These are phyloP conservation scores for Wickerhamomyces sp. DNA, from an alignment of 1,139 yeast genomes.

Conservation along the genomic window DNA sequence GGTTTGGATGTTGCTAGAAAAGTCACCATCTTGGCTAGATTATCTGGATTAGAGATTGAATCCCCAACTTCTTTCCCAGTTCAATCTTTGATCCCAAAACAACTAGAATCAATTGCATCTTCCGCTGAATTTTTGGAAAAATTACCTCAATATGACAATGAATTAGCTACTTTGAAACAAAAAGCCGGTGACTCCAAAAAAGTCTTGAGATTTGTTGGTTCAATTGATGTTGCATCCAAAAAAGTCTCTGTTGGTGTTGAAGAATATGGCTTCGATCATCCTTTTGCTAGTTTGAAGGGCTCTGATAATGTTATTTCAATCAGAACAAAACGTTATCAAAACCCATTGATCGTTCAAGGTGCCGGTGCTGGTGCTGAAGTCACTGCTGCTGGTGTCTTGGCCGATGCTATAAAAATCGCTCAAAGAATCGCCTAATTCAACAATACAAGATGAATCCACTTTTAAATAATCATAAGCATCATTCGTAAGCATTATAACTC, in stretches of 20 bases:
- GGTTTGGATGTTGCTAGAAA: slow-evolving; percentile 98
- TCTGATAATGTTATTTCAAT: slow-evolving; percentile 94
- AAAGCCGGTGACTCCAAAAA: slow-evolving; percentile 80
- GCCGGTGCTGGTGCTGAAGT: slow-evolving; percentile 99
- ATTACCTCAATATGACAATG: slow-evolving; percentile 78
- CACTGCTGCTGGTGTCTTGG: slow-evolving; percentile 97
- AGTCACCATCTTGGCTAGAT: slow-evolving; percentile 90
- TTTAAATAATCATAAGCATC: not conserved
- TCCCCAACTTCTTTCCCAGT: slow-evolving; percentile 97
- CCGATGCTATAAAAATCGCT: slow-evolving; percentile 86
- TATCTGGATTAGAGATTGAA: slow-evolving; percentile 79
- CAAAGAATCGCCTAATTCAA: slow-evolving; percentile 51
- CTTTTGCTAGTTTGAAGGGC: slow-evolving; percentile 93
- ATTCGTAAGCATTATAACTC: not conserved
- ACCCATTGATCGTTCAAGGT: slow-evolving; percentile 94
- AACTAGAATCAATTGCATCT: slow-evolving; percentile 66
- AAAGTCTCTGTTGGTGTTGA: slow-evolving; percentile 82
- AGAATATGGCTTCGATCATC: slow-evolving; percentile 81
- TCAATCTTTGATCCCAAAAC: slow-evolving; percentile 85
- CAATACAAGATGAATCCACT: not conserved
- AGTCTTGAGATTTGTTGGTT: slow-evolving; percentile 91
- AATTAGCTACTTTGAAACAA: slow-evolving; percentile 69
- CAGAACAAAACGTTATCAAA: slow-evolving; percentile 84
- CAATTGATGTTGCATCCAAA: slow-evolving; percentile 68
- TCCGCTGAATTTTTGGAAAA: slow-evolving; percentile 75